Evolutionary conservation across 331 rosid species (phyloP).

Genomic region (Pyracantha coccinea): DNA sequence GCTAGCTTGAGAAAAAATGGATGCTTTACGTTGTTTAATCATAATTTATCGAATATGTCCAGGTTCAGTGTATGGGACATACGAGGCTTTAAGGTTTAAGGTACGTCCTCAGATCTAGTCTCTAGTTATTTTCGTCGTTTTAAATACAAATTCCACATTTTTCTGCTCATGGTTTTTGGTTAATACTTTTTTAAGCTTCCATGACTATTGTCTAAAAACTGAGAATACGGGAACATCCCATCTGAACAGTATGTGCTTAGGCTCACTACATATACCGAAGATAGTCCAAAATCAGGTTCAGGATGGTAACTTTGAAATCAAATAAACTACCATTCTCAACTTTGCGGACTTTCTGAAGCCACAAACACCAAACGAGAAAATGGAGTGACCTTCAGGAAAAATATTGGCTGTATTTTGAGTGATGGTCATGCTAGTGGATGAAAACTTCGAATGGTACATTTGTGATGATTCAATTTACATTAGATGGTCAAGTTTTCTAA

Average conservation of each 20-base stretch:
- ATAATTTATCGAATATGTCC: neutral
- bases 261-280: no score
- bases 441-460: no score
- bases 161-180: neutral
- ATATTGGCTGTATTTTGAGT: neutral
- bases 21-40: neutral
- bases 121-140: neutral
- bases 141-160: neutral
- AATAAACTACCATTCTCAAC: neutral
- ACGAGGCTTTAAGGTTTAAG: slow-evolving; percentile 62
- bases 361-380: neutral
- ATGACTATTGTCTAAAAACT: neutral
- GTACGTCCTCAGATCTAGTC: slow-evolving; percentile 21
- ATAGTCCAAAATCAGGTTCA: no score
- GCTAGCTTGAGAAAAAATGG: neutral
- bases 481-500: neutral
- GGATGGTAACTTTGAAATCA: no score
- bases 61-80: slow-evolving; percentile 76
- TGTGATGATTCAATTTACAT: no score
- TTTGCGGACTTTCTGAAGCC: neutral
- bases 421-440: neutral
- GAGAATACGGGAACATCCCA: no score
- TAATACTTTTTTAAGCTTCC: neutral
- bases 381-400: neutral
- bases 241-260: no score